These are phyloP conservation scores for Eremomyces bilateralis DNA, from an alignment of 495 filamentous ascomycete species.

Conservation along the genomic window DNA sequence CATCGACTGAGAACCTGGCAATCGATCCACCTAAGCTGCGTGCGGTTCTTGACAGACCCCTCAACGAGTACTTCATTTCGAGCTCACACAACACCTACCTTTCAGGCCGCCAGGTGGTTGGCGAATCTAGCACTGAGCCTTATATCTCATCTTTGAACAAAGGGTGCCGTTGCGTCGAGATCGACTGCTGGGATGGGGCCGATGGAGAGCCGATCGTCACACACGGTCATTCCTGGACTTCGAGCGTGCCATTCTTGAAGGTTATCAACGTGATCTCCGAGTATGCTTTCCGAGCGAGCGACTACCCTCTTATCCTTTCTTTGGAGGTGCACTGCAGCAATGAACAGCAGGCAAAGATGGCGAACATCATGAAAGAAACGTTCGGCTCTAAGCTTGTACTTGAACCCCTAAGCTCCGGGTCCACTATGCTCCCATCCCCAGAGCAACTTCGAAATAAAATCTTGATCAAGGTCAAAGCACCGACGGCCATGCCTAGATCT, in stretches of 20 bases:
- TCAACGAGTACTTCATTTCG: conserved; percentile 97
- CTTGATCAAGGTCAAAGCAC: conserved; percentile 79
- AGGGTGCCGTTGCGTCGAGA: conserved; percentile 86
- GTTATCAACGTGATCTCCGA: conserved; percentile 82
- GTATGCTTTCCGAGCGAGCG: conserved; percentile 66
- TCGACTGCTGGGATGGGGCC: conserved; percentile 91
- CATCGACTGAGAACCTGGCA: conserved; percentile 40
- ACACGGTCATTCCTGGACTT: conserved; percentile 79
- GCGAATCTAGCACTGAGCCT: conserved; percentile 75
- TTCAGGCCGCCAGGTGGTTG: conserved; percentile 69
- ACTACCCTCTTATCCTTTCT: conserved; percentile 77
- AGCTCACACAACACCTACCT: conserved; percentile 98
- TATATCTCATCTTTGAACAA: conserved; percentile 78
- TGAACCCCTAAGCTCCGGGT: conserved; percentile 37
- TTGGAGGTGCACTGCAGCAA: conserved; percentile 84
- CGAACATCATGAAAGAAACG: conserved; percentile 64
- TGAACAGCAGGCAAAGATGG: conserved; percentile 71
- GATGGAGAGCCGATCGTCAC: conserved; percentile 71
- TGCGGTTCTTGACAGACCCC: conserved; percentile 48
- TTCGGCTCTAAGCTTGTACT: conserved; percentile 60
- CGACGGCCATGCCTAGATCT: conserved; percentile 17
- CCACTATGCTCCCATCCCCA: conserved; percentile 53
- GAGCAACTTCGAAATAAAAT: conserved; percentile 65
- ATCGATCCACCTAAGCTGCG: conserved; percentile 20
- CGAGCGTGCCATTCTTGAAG: conserved; percentile 64